Conservation (phyloP, 352 stramenopile species). For the Globisporangium alternatum region DNA sequence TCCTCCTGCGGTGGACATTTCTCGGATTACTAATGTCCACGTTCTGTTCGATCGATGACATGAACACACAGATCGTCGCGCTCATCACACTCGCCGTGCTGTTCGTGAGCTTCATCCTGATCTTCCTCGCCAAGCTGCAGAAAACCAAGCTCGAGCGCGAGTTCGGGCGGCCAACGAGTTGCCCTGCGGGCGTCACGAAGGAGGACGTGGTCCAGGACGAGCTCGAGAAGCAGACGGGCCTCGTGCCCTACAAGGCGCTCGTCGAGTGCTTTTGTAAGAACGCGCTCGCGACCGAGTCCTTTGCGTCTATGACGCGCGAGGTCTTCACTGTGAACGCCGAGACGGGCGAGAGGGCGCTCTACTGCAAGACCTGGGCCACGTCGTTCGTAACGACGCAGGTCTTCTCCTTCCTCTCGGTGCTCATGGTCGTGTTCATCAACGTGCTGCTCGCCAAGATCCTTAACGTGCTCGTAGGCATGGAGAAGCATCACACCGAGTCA, state of each 20-base stretch:
- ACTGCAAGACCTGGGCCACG: conserved; percentile 70
- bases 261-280: conserved; percentile 82
- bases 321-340: conserved; percentile 38
- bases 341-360: conserved; percentile 33
- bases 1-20: background rate
- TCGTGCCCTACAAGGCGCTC: conserved; percentile 68
- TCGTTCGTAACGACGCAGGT: conserved; percentile 65
- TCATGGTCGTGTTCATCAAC: conserved; percentile 75
- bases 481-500: conserved; percentile 80
- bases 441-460: conserved; percentile 61
- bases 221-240: conserved; percentile 37
- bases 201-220: conserved; percentile 73
- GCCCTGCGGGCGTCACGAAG: conserved; percentile 50
- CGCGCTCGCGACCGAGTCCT: conserved; percentile 48
- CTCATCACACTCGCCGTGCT: conserved; percentile 68
- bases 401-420: conserved; percentile 57
- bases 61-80: conserved; percentile 40
- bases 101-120: conserved; percentile 72
- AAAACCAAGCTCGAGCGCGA: conserved; percentile 70
- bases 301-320: conserved; percentile 58
- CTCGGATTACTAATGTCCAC: background rate
- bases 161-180: conserved; percentile 64
- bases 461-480: conserved; percentile 62
- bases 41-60: background rate
- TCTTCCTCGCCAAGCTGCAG: conserved; percentile 70